Conservation (phyloP, 768 basidiomycete species). For the Boletus bicolor region DNA sequence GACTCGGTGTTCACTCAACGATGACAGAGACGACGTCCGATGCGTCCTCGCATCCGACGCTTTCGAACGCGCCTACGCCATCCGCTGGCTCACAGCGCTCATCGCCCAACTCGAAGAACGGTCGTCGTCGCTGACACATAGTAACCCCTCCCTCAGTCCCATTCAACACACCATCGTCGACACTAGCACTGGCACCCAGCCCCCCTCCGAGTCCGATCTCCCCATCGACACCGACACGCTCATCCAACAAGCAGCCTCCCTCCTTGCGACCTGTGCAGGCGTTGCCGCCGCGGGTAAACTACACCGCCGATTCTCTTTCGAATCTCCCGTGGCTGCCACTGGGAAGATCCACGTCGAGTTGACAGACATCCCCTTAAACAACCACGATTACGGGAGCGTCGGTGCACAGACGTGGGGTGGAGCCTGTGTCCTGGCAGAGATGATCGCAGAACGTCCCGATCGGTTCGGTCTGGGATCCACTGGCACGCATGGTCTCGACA, state of each 20-base stretch:
- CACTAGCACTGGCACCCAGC: not conserved
- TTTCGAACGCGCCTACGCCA: slow-evolving; percentile 67
- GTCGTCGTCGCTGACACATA: not conserved
- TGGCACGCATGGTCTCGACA: not conserved
- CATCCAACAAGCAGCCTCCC: slow-evolving; percentile 52
- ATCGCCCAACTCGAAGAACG: slow-evolving; percentile 38
- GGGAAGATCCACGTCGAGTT: slow-evolving; percentile 40
- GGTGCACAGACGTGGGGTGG: slow-evolving; percentile 91
- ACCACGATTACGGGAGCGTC: slow-evolving; percentile 66
- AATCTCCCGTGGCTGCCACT: not conserved
- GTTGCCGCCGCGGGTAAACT: slow-evolving; percentile 59
- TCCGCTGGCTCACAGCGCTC: slow-evolving; percentile 73
- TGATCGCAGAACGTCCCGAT: slow-evolving; percentile 57
- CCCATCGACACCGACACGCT: slow-evolving; percentile 34
- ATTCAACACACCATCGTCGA: not conserved
- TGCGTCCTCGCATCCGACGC: slow-evolving; percentile 44
- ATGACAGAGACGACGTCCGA: slow-evolving; percentile 20
- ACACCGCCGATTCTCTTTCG: slow-evolving; percentile 51
- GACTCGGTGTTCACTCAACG: not conserved
- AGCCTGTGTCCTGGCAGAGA: slow-evolving; percentile 75
- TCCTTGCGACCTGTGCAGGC: slow-evolving; percentile 65
- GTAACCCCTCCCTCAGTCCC: not conserved
- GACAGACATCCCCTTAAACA: slow-evolving; percentile 66
- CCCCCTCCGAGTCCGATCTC: not conserved
- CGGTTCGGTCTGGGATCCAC: slow-evolving; percentile 41